Evolutionary conservation across 2,329 filamentous ascomycete species (phyloP), one percentile per base, ranked within the genome.

Genomic region (Penicillium aurantiogriseum): DNA sequence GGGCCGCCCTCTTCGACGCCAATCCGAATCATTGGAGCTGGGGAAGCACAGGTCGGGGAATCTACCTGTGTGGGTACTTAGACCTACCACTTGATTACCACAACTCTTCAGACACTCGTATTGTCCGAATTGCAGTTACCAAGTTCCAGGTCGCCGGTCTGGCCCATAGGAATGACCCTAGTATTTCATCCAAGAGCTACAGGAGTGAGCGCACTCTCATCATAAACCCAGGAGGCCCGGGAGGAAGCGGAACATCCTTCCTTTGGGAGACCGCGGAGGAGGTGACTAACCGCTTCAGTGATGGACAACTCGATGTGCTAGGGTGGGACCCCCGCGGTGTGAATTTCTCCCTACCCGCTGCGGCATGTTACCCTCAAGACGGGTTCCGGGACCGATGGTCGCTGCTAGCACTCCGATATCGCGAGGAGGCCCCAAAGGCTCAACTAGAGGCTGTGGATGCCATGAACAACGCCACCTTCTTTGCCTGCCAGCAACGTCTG

Each of bases 241-340:
- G 61, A 21, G 57, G 55, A 17, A 63, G 61, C 13, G 61, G 61
- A 25, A 63, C 55, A 2, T 51, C 31, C 8, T 60, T 48, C 27
- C 35, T 60, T 2, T 62, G 60, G 59, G 43, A 56, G 15, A 45
- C 50, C 4, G 59, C 59, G 3, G 59, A 63, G 39, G 57, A 60
- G n/a, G 48, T 27, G 35, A 57, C 61, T 19, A 51, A 57, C 13
- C 61, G 61, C 8, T 62, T 63, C 13, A 60, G 59, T 27, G 55
- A 60, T 13, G 59, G 61, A 0, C 17, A 58, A 42, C 44, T 58
- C 13, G 61, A 62, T 54, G 61, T 62, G 1, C 44, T 63, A 7
- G 59, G 57, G 10, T 63, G 61, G 61, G 61, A 63, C 23, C 59
- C 61, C 17, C 59, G 61, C 10, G 61, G 61, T 31, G 61, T 63